Evolutionary conservation across 2,329 filamentous ascomycete species (phyloP), one percentile per base, ranked within the genome.

Genomic region (Elsinoe arachidis): DNA sequence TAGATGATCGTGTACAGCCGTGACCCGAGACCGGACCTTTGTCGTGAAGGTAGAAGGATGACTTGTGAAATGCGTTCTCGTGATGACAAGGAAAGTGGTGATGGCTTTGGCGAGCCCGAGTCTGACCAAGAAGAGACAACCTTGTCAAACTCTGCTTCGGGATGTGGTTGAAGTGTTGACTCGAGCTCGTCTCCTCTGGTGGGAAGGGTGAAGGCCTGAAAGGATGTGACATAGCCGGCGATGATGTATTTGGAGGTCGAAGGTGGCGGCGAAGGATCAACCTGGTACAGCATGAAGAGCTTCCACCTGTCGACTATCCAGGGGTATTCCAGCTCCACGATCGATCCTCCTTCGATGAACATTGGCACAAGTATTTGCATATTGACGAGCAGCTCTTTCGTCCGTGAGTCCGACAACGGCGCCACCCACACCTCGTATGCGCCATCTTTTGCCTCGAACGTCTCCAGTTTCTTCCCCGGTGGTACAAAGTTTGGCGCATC

Each of bases 1-100:
- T 90, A 92, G 63, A 97, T 88, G 51, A 84, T 79, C 59, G 84
- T 83, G 76, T 97, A 99, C 38, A 99, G 82, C 41, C 83, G 79
- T 10, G 84, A 80, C 35, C 92, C 93, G 52, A 92, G 84, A 14
- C 90, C 90, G 60, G 84, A 82, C 60, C 82, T 80, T 69, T 96
- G 91, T 70, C 90, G 95, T 5, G 90, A 87, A 1, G 91, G 91
- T 10, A 99, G 78, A 61, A 99, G 85, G 60, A 99, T 68, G 71
- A 97, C 97, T 70, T 99, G 93, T 0, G 92, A 95, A 62, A 99
- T 88, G 44, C 95, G 82, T 59, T 89, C 83, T 38, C 92, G 84
- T 64, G 86, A 87, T 11, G 88, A 86, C 1, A 91, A 78, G 51
- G 85, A 74, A 3, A 78, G 80, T 70, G 62, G 67, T 34, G 67